phyloP scores from a whole-genome alignment of 345 rosid genomes.

The Gossypium rotundifolium region DNA sequence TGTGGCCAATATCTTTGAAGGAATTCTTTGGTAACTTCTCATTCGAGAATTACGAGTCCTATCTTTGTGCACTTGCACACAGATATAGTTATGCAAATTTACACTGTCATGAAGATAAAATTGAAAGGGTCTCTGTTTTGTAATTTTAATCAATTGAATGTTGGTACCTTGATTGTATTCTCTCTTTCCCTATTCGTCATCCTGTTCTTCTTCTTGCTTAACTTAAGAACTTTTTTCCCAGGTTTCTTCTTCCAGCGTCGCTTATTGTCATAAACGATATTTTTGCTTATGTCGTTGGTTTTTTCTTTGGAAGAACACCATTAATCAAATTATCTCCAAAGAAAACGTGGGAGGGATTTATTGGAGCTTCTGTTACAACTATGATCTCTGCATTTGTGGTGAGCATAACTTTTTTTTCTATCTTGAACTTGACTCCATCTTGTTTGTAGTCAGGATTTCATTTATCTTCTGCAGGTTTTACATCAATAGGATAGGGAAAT shows the following conservation, averaged over 20 bases:
- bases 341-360: conserved; percentile 99
- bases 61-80: background rate
- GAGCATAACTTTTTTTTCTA: conserved; percentile 17
- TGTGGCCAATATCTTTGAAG: conserved; percentile 97
- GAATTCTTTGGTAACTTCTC: conserved; percentile 82
- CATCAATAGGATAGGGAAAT: background rate
- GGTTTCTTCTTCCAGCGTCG: conserved; percentile 99
- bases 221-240: conserved; percentile 22
- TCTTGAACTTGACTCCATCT: background rate
- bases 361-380: conserved; percentile 89
- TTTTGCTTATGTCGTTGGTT: conserved; percentile 79
- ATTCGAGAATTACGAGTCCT: background rate
- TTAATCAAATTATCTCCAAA: conserved; percentile 93
- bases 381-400: conserved; percentile 90
- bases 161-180: background rate
- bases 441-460: background rate
- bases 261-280: conserved; percentile 88
- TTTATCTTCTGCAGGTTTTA: background rate
- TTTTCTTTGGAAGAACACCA: conserved; percentile 96
- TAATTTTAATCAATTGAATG: background rate
- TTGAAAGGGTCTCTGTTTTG: background rate
- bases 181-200: background rate
- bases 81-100: background rate
- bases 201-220: background rate
- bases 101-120: background rate